A percentile compares a stretch with the other conserved stretches of the same genome.
Evolutionary conservation across 768 basidiomycete species (phyloP).

Genomic region (Phlebiopsis flavidoalba): DNA sequence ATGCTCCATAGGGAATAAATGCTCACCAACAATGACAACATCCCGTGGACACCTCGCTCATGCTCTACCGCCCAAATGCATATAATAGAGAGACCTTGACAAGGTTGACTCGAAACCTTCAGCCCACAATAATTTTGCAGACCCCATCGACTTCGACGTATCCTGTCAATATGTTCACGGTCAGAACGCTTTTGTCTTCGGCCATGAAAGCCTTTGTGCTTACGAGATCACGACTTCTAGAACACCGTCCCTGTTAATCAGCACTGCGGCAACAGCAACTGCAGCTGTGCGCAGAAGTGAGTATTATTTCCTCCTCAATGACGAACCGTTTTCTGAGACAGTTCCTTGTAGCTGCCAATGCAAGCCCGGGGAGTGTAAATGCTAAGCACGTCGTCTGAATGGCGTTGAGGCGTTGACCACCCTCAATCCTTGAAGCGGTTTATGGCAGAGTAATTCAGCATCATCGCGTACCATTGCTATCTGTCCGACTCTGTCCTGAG

Average conservation of each 20-base stretch:
- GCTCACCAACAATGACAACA: no score
- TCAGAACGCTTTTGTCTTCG: not conserved
- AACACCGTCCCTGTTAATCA: not conserved
- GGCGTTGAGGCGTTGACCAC: not conserved
- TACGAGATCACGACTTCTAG: not conserved
- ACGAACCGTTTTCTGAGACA: not conserved
- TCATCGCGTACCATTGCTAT: no score
- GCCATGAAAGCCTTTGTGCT: not conserved
- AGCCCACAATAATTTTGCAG: no score
- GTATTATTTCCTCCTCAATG: not conserved
- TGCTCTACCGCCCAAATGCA: no score
- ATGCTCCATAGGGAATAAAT: no score
- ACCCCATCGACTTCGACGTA: not conserved
- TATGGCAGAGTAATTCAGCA: no score
- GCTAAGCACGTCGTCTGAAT: not conserved
- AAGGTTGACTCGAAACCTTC: no score
- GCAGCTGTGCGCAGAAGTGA: not conserved
- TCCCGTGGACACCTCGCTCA: no score
- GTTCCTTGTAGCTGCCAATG: not conserved
- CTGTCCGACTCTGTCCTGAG: no score
- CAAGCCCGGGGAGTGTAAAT: not conserved
- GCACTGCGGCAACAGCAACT: slow-evolving; percentile 3
- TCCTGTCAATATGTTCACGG: not conserved
- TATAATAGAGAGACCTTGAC: no score
- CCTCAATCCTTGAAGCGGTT: not conserved